Evolutionary conservation across 2,329 filamentous ascomycete species (phyloP).

Genomic region (Stachybotrys elegans): DNA sequence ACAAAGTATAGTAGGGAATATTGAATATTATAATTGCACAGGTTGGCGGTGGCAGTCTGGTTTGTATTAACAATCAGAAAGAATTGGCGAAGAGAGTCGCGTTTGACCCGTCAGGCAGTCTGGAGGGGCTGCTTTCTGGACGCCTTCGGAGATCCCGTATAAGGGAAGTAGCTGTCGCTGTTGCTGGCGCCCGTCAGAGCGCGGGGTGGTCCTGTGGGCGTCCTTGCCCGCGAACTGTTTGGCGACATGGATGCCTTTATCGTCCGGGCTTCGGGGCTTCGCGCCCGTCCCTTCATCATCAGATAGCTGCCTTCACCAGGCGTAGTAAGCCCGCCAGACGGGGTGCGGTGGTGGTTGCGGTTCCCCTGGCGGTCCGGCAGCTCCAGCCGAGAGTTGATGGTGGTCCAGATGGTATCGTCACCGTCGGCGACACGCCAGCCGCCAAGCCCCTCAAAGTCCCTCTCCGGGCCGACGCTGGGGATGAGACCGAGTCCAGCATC

Average conservation of each 20-base stretch:
- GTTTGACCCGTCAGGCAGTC: too few relatives aligned
- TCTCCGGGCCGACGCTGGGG: constrained; percentile 43
- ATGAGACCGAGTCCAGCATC: constrained; percentile 34
- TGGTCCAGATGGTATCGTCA: constrained; percentile 45
- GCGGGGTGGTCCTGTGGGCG: constrained; percentile 36
- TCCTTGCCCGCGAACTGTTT: constrained; percentile 44
- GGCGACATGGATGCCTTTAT: constrained; percentile 26
- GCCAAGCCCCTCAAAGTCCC: constrained; percentile 56
- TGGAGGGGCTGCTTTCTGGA: constrained; percentile 20
- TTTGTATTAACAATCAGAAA: too few relatives aligned
- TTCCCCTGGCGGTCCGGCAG: constrained; percentile 37
- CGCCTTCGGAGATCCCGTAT: constrained; percentile 24
- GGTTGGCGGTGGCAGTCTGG: too few relatives aligned
- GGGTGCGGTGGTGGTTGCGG: constrained; percentile 36
- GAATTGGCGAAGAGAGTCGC: too few relatives aligned
- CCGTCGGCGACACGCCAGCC: constrained; percentile 50
- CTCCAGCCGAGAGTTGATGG: constrained; percentile 47
- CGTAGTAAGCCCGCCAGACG: constrained; percentile 32
- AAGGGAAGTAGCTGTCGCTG: constrained; percentile 38
- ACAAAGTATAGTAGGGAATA: too few relatives aligned
- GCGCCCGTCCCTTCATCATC: constrained; percentile 36
- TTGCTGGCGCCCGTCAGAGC: constrained; percentile 19
- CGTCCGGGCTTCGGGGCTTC: constrained; percentile 27
- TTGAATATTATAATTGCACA: too few relatives aligned
- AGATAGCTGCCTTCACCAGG: constrained; percentile 35